Evolutionary conservation across 352 stramenopile species (phyloP), one percentile per base, ranked within the genome.

Genomic region (Globisporangium takayamanum): DNA sequence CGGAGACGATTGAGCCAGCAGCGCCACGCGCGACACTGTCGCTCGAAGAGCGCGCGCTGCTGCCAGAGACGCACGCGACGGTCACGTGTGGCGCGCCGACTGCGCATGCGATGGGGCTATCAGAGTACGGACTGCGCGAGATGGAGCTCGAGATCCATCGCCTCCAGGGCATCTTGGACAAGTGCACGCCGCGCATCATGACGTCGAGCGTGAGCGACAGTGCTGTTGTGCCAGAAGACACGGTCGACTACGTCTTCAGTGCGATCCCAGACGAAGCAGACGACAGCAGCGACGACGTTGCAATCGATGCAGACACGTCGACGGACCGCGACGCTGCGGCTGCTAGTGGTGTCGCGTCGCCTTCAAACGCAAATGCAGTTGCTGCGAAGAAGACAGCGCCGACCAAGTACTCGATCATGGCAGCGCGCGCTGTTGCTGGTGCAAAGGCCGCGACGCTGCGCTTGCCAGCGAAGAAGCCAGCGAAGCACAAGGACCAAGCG

Each of bases 81-180:
- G 71, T 92, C 50, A 93, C 85, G 41, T 92, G 82, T 62, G 85
- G 85, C 12, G 85, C 85, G 33, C 85, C 85, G 3, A 92, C 85
- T 52, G 85, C 85, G 16, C 85, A 94, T 56, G 83, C 75, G 0
- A 84, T 92, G 78, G 85, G 85, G 0, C 47, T 94, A 15, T 83
- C 73, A 5, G 74, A 94, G 52, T 84, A 74, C 18, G 85, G 85
- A 8, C 63, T 94, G 48, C 77, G 83, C 16, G 85, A 94, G 57
- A 92, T 94, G 76, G 85, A 94, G 50, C 51, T 90, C 10, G 76
- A 90, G 44, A 89, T 94, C 46, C 71, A 91, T 36, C 78, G 79
- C 2, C 69, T 88, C 18, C 62, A 89, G 44, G 55, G 64, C n/a
- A 68, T 80, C 28, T 59, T 92, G 28, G 78, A 94, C 20, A 87